Evolutionary conservation across 2,329 filamentous ascomycete species (phyloP), one percentile per base, ranked within the genome.

Genomic region (Ophiostoma tasmaniense): DNA sequence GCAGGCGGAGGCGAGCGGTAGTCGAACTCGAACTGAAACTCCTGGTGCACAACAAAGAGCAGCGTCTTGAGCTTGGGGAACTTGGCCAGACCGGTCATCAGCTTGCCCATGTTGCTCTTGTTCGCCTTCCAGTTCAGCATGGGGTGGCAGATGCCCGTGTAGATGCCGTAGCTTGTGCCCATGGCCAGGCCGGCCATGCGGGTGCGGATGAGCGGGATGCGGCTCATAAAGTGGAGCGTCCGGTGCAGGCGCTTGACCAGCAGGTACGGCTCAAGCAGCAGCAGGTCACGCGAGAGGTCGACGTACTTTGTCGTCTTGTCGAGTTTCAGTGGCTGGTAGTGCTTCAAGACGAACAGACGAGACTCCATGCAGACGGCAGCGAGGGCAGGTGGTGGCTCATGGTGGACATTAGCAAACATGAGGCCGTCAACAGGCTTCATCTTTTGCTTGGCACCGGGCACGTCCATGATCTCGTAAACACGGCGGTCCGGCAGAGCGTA

Each of bases 191-290:
- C 76, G 37, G 76, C 79, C 61, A 79, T 76, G 70, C 76, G 77
- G 67, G 81, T 79, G 35, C 79, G 77, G 39, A 83, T 75, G 5
- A 80, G 76, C 22, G 81, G 78, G 64, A 83, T 79, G 74, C 81
- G 80, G 73, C 79, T 79, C 73, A 83, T 78, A 66, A 82, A 79
- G 37, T 80, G 78, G 62, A 83, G 75, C 20, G 81, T 79, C 59
- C 81, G 81, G 70, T 82, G 76, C 25, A 83, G 76, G 66, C 80
- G 76, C 74, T 81, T 80, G 72, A 82, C 79, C 66, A 82, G 79
- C 10, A 83, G 75, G 72, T 82, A 83, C 1, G 81, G 81, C 71
- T 83, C 81, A 42, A 83, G 78, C 30, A 83, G 75, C 42, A 83
- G 74, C 50, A 83, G 78, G 70, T 83, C 81, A 42, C 81, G 78